Evolutionary conservation across 108 stramenopile genomes (phyloP).

Genomic region (Skeletonema potamos): DNA sequence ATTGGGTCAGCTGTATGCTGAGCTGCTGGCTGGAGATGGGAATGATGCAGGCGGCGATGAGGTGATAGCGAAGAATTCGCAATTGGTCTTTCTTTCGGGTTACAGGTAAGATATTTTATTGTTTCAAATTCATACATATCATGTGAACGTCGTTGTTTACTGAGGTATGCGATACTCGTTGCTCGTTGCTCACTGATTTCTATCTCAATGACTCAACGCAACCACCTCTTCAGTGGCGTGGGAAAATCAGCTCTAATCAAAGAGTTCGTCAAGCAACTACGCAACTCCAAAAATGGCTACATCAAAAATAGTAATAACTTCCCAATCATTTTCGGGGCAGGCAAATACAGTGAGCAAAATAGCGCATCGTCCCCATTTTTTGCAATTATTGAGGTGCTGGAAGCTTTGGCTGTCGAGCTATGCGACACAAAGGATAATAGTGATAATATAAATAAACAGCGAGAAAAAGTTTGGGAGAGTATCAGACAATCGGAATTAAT

Average conservation of each 20-base stretch:
- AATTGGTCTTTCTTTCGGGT: conserved; percentile 27
- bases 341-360: not conserved
- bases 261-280: conserved; percentile 11
- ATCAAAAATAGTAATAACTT: not conserved
- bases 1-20: not conserved
- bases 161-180: no score
- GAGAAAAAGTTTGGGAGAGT: not conserved
- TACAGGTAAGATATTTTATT: not conserved
- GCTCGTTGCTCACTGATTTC: no score
- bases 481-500: conserved; percentile 1
- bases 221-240: conserved; percentile 7
- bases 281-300: not conserved
- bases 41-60: no score
- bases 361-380: conserved; percentile 2
- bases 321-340: not conserved
- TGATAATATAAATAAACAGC: not conserved
- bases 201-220: no score
- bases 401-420: not conserved
- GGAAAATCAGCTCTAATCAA: conserved; percentile 33
- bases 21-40: not conserved
- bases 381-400: not conserved
- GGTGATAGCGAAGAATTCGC: not conserved
- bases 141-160: no score
- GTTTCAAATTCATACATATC: not conserved
- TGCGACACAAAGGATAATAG: not conserved